Conservation (phyloP, 495 filamentous ascomycete species). For the Penicillium cataractarum region DNA sequence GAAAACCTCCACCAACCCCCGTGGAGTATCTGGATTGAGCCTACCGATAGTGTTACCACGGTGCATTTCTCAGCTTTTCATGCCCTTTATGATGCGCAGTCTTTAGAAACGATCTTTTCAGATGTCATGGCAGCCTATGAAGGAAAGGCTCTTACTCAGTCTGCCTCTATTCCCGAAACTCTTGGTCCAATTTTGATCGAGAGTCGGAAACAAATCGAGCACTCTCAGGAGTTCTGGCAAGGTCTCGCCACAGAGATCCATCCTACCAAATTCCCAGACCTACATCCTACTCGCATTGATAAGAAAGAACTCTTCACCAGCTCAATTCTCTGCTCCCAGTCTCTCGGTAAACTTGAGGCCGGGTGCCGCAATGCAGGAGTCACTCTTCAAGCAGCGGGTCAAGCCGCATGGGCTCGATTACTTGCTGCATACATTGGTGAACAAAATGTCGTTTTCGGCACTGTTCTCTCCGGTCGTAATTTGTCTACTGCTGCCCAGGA, state of each 20-base stretch:
- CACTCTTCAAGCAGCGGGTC: constrained; percentile 70
- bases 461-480: constrained; percentile 72
- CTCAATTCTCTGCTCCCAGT: constrained; percentile 41
- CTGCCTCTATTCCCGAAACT: constrained; percentile 38
- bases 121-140: constrained; percentile 53
- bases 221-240: constrained; percentile 63
- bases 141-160: constrained; percentile 21
- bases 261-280: constrained; percentile 66
- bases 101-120: constrained; percentile 60
- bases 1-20: constrained; percentile 48
- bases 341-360: constrained; percentile 51
- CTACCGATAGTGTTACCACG: constrained; percentile 17
- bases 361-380: constrained; percentile 55
- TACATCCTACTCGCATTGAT: constrained; percentile 61
- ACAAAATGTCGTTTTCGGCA: constrained; percentile 65
- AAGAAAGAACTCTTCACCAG: constrained; percentile 38
- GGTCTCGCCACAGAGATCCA: constrained; percentile 52
- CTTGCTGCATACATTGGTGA: constrained; percentile 76
- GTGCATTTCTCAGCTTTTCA: constrained; percentile 66
- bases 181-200: constrained; percentile 57
- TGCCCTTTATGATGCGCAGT: constrained; percentile 78
- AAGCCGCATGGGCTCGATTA: constrained; percentile 74
- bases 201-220: constrained; percentile 32
- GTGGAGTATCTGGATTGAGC: constrained; percentile 49
- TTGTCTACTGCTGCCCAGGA: constrained; percentile 52